Base-by-base conservation (phyloP, 2,329 filamentous ascomycete genomes). In the Diplocarpon rosae region DNA sequence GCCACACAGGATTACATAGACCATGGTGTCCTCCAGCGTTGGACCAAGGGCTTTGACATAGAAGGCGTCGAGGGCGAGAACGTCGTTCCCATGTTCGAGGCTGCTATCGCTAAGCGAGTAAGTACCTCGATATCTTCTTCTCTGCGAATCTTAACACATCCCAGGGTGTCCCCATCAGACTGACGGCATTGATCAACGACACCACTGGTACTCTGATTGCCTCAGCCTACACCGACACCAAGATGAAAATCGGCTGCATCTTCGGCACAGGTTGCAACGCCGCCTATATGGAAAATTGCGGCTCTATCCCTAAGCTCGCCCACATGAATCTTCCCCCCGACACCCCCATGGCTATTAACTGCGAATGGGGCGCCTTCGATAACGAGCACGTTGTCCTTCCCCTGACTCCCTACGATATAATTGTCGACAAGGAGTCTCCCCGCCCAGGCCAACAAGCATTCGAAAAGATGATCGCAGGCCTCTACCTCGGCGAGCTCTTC, bases 191-290 rank as follows among this genome's bases (percentile, higher is more conserved):
- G 63, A 92, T 96, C 68, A 98, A 98, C 64, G 92, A 98, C 64
- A 98, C 92, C 38, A 96, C 90, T 14, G 92, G 92, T 58, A 98
- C 92, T 28, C 71, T 98, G 59, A 94, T 98, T 59, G 92, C 92
- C 49, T 96, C 90, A 20, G 83, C 87, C 27, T 98, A 98, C 68
- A 96, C 90, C n/a, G 89, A 98, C 62, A 70, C 81, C 37, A 78
- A 81, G 56, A 93, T 95, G 77, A 88, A 80, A 68, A 92, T 96
- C 59, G 92, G 92, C 45, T 95, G 90, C 66, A 98, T 98, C 62
- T 98, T 98, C 59, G 92, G 92, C 57, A 98, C 92, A 11, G 92
- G 92, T 48, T 95, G 92, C 69, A 98, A 98, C 60, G 92, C 90
- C 33, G 92, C 92, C 32, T 98, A 98, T 70, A 94, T 98, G 84